A percentile compares a stretch with the other conserved stretches of the same genome.
Evolutionary conservation across 352 stramenopile genomes (phyloP).

Genomic region (Phytophthora litchii): DNA sequence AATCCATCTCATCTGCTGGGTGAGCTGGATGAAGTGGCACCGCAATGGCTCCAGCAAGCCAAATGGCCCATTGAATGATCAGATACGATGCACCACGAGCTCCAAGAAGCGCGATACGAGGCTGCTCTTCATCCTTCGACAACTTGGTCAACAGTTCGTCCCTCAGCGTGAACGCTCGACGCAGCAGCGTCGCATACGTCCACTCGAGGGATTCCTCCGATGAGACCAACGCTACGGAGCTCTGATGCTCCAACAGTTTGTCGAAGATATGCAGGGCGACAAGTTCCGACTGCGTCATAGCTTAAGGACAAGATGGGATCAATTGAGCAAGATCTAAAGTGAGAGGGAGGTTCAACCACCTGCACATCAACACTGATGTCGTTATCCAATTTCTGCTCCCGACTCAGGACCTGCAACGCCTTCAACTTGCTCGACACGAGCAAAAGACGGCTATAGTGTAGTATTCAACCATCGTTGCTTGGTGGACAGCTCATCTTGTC

Average conservation of each 20-base stretch:
- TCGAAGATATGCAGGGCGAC: slow-evolving; percentile 36
- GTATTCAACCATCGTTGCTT: slow-evolving; percentile 2
- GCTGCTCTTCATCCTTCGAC: slow-evolving; percentile 20
- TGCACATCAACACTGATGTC: not conserved
- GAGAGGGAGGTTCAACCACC: slow-evolving; percentile 7
- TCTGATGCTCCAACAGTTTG: slow-evolving; percentile 35
- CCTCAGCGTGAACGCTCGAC: slow-evolving; percentile 37
- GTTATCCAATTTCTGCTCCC: slow-evolving; percentile 5
- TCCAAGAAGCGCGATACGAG: slow-evolving; percentile 51
- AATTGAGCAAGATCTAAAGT: slow-evolving; percentile 8
- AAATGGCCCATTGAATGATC: slow-evolving; percentile 78
- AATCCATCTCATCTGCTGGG: slow-evolving; percentile 69
- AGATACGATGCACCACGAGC: slow-evolving; percentile 60
- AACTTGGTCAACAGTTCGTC: slow-evolving; percentile 33
- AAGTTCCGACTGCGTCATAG: slow-evolving; percentile 19
- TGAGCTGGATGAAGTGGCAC: slow-evolving; percentile 71
- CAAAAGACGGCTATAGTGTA: slow-evolving; percentile 2
- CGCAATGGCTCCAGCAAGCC: slow-evolving; percentile 65
- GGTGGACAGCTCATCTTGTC: not conserved
- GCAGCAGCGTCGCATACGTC: slow-evolving; percentile 55
- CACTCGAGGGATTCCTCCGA: slow-evolving; percentile 27
- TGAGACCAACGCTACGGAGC: slow-evolving; percentile 22
- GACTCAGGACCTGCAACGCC: not conserved
- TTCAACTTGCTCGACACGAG: slow-evolving; percentile 3
- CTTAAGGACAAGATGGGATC: not conserved